Conservation (phyloP, 257 asterid genomes). For the Fraxinus americana region DNA sequence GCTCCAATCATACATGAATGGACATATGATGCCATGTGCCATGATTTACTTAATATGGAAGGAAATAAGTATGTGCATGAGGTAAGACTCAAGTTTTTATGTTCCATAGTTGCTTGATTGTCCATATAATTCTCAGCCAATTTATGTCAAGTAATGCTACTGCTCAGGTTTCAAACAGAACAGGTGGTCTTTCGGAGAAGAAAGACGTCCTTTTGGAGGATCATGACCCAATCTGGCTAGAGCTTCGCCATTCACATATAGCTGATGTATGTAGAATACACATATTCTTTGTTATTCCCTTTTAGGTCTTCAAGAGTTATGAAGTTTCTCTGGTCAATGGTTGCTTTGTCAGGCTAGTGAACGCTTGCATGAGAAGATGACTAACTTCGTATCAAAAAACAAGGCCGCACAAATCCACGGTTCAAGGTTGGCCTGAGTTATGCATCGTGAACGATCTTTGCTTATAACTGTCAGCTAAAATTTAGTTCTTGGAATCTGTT, state of each 20-base stretch:
- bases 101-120: slow-evolving; percentile 22
- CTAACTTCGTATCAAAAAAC: slow-evolving; percentile 83
- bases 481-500: neutral
- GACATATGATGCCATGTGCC: slow-evolving; percentile 99
- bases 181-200: slow-evolving; percentile 82
- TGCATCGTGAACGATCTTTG: slow-evolving; percentile 16
- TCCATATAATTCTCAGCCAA: slow-evolving; percentile 21
- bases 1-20: slow-evolving; percentile 99
- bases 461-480: slow-evolving; percentile 18
- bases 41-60: slow-evolving; percentile 88
- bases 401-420: slow-evolving; percentile 98
- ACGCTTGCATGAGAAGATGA: slow-evolving; percentile 96
- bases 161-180: slow-evolving; percentile 80
- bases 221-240: slow-evolving; percentile 99
- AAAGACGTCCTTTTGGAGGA: slow-evolving; percentile 99
- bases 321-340: slow-evolving; percentile 23
- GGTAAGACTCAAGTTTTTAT: slow-evolving; percentile 47
- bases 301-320: slow-evolving; percentile 14
- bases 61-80: slow-evolving; percentile 96
- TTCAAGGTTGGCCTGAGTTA: slow-evolving; percentile 64
- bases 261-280: slow-evolving; percentile 76
- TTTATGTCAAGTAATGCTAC: slow-evolving; percentile 22
- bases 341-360: slow-evolving; percentile 78
- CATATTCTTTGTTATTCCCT: slow-evolving; percentile 19
- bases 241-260: slow-evolving; percentile 97